Evolutionary conservation across 805 yeast species (phyloP), one percentile per base, ranked within the genome.

Genomic region (Maudiozyma saulgeensis): DNA sequence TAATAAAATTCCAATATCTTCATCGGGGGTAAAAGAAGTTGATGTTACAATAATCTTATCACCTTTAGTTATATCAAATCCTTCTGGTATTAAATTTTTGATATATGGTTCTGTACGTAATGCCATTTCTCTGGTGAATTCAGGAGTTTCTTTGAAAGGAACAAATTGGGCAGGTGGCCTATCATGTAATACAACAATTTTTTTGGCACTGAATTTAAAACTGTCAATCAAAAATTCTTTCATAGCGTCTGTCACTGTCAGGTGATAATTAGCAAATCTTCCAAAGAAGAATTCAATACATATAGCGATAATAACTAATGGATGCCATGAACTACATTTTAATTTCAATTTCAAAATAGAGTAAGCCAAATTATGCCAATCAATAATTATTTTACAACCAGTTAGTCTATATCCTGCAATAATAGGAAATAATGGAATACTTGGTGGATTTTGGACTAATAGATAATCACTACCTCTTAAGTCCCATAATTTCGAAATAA

Each of bases 21-120:
- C 99, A 66, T 93, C 99, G 0, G 95, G 93, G 0, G 99, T 91
- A 63, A 89, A 93, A 0, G 96, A 88, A 0, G 99, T 91, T 0
- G 97, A 84, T 0, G 91, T 82, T 3, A 91, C 79, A 13, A 93
- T 56, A n/a, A 91, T 71, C 54, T 80, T 80, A 59, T 82, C 85
- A 4, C 66, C 68, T 6, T 55, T 62, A 0, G 55, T 48, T 6
- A 64, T 52, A 52, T 72, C 65, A 44, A 70, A 70, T 16, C 62
- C 63, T 8, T 56, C 32, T 21, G 64, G 68, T 9, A 63, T 43
- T 12, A 72, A 71, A 15, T 65, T 58, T 40, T 67, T 60, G 0
- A 76, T 62, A 26, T 77, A 66, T 5, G 62, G 50, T 9, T 54
- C 62, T 18, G 49, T 42, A 31, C 47, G 49, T 28, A 61, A 32